These are phyloP conservation scores for Salix caprea DNA, from an alignment of 345 rosid species.

Conservation along the genomic window DNA sequence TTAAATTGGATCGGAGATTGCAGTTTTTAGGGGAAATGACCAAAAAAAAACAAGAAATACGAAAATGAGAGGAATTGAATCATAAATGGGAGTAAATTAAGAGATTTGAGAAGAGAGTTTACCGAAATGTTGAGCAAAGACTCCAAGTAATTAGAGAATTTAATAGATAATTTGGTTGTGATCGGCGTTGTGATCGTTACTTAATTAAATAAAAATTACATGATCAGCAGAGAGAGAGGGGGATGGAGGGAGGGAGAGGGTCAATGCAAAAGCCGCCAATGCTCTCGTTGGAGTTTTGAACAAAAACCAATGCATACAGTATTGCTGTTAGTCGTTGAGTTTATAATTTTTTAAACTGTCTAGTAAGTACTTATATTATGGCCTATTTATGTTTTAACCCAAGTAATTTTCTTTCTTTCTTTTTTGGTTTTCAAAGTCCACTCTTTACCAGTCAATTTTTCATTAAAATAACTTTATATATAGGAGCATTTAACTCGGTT, in stretches of 20 bases:
- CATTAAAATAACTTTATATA: no score
- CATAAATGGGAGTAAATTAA: not conserved
- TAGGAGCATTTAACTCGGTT: no score
- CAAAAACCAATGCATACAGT: not conserved
- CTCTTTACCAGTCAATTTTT: no score
- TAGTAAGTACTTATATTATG: no score
- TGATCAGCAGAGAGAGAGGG: not conserved
- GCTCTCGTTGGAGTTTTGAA: conserved; percentile 9
- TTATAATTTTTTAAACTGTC: no score
- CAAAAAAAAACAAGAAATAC: not conserved
- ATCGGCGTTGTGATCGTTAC: not conserved
- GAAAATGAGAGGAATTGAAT: not conserved
- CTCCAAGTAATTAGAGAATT: not conserved
- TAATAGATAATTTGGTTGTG: not conserved
- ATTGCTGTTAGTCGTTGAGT: no score
- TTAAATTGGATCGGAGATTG: conserved; percentile 12
- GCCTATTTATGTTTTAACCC: no score
- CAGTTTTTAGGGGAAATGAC: not conserved
- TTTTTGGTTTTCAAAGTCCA: no score
- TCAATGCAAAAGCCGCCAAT: conserved; percentile 19
- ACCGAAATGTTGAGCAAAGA: not conserved
- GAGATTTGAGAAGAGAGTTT: not conserved
- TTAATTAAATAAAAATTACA: not conserved
- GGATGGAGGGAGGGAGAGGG: not conserved
- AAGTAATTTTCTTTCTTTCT: no score